Percentiles rank a stretch among this genome's conserved stretches.
phyloP scores from a whole-genome alignment of 345 rosid genomes.

The Acer yangbiense region DNA sequence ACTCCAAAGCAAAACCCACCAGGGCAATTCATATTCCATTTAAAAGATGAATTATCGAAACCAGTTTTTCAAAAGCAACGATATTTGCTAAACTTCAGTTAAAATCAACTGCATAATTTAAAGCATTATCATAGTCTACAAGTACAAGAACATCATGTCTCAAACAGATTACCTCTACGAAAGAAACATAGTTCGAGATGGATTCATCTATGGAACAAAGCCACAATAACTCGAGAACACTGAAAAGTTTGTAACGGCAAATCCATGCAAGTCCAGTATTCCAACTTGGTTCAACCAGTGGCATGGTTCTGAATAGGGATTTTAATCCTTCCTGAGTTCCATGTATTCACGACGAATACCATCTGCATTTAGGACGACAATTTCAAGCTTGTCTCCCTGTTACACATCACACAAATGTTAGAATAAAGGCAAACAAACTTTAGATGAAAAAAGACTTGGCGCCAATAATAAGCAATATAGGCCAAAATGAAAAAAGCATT shows the following conservation, averaged over 20 bases:
- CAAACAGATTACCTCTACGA: not conserved
- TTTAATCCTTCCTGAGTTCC: slow-evolving; percentile 84
- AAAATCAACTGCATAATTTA: not conserved
- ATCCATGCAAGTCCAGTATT: not conserved
- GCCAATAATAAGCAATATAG: not conserved
- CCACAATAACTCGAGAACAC: not conserved
- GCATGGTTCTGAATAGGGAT: not conserved
- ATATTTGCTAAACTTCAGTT: not conserved
- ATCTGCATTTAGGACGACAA: slow-evolving; percentile 65
- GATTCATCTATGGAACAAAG: not conserved
- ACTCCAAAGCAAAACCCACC: too few relatives aligned
- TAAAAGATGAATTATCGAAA: not conserved
- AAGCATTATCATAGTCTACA: not conserved
- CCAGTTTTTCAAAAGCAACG: not conserved
- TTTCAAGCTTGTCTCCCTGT: slow-evolving; percentile 90
- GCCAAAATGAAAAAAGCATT: not conserved
- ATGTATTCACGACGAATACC: slow-evolving; percentile 73
- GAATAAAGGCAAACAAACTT: not conserved
- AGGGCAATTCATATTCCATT: not conserved
- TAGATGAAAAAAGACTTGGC: not conserved
- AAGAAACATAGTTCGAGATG: not conserved
- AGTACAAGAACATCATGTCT: not conserved
- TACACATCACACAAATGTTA: slow-evolving; percentile 2
- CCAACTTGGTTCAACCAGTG: not conserved
- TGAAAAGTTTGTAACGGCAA: not conserved